A percentile compares a stretch with the other conserved stretches of the same genome.
These are phyloP conservation scores for Silene vulgaris DNA, from an alignment of 179 eudicot species.

Conservation along the genomic window DNA sequence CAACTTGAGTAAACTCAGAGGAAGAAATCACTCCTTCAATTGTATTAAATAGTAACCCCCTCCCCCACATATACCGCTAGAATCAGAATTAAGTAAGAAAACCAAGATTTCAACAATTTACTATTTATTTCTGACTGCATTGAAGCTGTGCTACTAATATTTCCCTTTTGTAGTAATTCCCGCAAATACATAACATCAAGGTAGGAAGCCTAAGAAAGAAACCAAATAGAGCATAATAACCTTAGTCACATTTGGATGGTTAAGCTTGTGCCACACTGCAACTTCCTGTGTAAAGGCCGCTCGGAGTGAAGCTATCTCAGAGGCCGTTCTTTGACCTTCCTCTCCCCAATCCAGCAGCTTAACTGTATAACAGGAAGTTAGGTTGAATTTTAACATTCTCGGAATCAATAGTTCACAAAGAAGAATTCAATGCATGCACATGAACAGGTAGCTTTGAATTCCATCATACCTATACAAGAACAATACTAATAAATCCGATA, in stretches of 20 bases:
- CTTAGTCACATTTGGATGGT: conserved; percentile 97
- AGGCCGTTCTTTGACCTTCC: conserved; percentile 88
- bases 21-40: background rate
- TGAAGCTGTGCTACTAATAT: background rate
- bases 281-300: conserved; percentile 95
- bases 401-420: background rate
- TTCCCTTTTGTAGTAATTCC: background rate
- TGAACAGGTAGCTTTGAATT: conserved; percentile 7
- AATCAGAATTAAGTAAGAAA: conserved; percentile 5
- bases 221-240: conserved; percentile 31
- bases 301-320: conserved; percentile 77
- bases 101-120: background rate
- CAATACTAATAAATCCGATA: conserved; percentile 8
- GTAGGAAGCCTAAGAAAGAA: background rate
- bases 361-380: conserved; percentile 41
- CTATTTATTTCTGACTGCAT: background rate
- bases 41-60: background rate
- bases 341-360: conserved; percentile 98
- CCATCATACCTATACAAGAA: conserved; percentile 7
- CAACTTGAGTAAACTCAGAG: background rate
- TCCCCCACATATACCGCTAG: background rate
- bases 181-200: background rate
- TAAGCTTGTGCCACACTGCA: conserved; percentile 97
- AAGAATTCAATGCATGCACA: background rate
- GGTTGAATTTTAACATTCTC: conserved; percentile 8